Evolutionary conservation across 75 land plant species (phyloP).

Genomic region (Larix kaempferi): DNA sequence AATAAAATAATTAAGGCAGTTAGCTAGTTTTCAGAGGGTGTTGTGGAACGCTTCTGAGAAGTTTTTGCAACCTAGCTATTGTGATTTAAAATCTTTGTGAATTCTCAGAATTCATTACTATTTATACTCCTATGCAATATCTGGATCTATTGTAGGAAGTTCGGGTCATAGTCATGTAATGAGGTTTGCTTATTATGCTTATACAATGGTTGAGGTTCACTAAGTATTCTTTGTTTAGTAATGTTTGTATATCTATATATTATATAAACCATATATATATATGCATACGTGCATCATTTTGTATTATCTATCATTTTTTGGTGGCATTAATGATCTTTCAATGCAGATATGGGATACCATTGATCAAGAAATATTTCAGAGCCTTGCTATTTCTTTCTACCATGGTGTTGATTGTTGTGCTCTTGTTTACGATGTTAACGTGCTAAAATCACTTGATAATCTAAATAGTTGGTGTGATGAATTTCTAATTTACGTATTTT

Average conservation of each 20-base stretch:
- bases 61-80: not conserved
- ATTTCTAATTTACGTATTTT: slow-evolving; percentile 61
- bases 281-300: not conserved
- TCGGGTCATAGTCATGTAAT: not conserved
- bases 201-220: not conserved
- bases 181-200: not conserved
- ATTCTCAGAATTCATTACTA: not conserved
- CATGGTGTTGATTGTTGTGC: slow-evolving; percentile 82
- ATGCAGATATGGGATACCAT: slow-evolving; percentile 79
- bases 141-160: not conserved
- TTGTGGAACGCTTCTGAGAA: not conserved
- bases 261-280: too few species aligned
- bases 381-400: slow-evolving; percentile 76
- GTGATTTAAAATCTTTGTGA: not conserved
- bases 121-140: not conserved
- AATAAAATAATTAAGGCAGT: not conserved
- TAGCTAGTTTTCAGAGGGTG: too few species aligned
- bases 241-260: too few species aligned
- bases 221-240: not conserved
- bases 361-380: slow-evolving; percentile 78
- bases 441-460: slow-evolving; percentile 68
- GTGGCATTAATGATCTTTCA: not conserved
- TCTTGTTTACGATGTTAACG: slow-evolving; percentile 80
- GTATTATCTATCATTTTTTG: not conserved
- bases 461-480: slow-evolving; percentile 72